A percentile compares a stretch with the other conserved stretches of the same genome.
Conservation (phyloP, 805 yeast species). For the Schizosaccharomyces octosporus region DNA sequence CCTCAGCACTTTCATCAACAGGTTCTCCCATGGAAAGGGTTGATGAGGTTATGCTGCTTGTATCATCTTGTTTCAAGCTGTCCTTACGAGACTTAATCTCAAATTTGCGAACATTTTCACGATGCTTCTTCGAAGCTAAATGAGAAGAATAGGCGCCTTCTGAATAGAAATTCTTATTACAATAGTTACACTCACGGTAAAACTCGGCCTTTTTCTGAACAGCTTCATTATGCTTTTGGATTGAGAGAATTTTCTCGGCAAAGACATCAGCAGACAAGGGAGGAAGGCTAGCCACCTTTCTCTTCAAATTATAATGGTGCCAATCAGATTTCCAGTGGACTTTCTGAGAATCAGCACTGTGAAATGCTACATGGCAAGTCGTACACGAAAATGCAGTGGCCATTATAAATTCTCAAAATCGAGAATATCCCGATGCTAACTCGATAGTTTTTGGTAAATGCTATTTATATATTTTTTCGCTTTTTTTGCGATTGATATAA, state of each 20-base stretch:
- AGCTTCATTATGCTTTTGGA: constrained; percentile 9
- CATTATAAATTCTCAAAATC: background rate
- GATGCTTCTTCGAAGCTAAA: constrained; percentile 7
- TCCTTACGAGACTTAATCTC: background rate
- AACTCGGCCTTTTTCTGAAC: constrained; percentile 6
- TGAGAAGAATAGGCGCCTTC: constrained; percentile 10
- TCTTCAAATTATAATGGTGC: constrained; percentile 87
- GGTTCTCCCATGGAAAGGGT: constrained; percentile 1
- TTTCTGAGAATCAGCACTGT: constrained; percentile 63
- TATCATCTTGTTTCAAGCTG: background rate
- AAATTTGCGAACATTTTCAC: constrained; percentile 4
- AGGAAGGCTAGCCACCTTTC: constrained; percentile 68
- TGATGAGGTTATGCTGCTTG: background rate
- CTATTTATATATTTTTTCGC: too few species aligned
- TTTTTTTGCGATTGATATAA: too few species aligned
- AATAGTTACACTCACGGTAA: constrained; percentile 6
- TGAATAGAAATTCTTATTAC: constrained; percentile 9
- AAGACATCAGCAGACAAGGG: constrained; percentile 45
- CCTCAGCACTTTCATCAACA: background rate
- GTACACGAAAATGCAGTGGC: constrained; percentile 41
- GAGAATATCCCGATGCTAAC: too few species aligned
- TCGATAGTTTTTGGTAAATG: too few species aligned
- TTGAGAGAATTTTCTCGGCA: constrained; percentile 37
- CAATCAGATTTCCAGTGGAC: constrained; percentile 92
- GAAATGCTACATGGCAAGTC: constrained; percentile 63